Evolutionary conservation across 768 basidiomycete genomes (phyloP), one percentile per base, ranked within the genome.

Genomic region (Termitomyces eurrhizus): DNA sequence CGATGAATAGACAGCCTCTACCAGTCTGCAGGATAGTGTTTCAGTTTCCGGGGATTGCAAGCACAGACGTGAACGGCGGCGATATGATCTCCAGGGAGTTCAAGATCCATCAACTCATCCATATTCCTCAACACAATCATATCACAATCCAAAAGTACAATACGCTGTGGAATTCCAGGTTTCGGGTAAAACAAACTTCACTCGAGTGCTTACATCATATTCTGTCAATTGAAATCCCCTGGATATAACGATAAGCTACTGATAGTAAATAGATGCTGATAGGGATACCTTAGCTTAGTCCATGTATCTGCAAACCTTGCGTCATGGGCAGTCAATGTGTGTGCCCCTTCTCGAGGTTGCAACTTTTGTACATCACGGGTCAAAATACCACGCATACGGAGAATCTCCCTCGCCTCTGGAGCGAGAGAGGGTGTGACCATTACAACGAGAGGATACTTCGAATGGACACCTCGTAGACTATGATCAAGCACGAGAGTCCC

Each of bases 11-110:
- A 33, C 39, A 52, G 77, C 70, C 81, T 68, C 68, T 64, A 82
- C 97, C 96, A 99, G 70, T 97, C 94, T 4, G 73, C 67, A 8
- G 96, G 96, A 74, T 99, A 99, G 72, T 95, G 92, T 2, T 79
- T 62, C 21, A 96, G 71, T 69, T 85, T 88, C 42, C 86, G 83
- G 7, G 95, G 96, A 73, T 99, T 99, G 77, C 96, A 99, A 4
- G 94, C 87, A 69, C 96, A 99, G 14, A 86, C 95, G 65, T 96
- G 95, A 0, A 78, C 83, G 0, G 94, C 95, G 6, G 93, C 95
- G 59, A 98, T 95, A 73, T 88, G 85, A 63, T 87, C 91, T 21
- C 71, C 60, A 2, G 79, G 80, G 5, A 96, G 75, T 35, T 77
- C 71, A 56, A 92, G 73, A 49, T 88, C 84, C 75, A 84, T 79